Conservation (phyloP, 345 rosid species). For the Sisymbrium altissimum region DNA sequence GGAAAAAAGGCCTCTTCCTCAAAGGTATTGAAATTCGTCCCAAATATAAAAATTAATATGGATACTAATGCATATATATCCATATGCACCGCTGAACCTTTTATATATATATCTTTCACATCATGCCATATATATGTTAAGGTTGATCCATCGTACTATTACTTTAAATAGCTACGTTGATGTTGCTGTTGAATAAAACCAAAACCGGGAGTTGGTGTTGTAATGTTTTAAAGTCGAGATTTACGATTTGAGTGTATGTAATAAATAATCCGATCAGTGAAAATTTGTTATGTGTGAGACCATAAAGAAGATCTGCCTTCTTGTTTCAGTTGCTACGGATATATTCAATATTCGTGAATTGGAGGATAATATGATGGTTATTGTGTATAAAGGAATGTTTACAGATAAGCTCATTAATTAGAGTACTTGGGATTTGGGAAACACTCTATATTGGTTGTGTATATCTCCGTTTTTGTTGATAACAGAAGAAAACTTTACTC, state of each 20-base stretch:
- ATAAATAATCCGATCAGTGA: background rate
- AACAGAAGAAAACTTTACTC: too few species aligned
- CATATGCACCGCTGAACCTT: background rate
- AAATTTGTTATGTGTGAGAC: background rate
- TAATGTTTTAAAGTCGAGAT: background rate
- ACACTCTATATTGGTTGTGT: too few species aligned
- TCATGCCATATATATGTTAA: background rate
- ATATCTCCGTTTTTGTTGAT: too few species aligned
- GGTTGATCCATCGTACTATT: background rate
- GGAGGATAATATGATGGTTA: too few species aligned
- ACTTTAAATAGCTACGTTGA: background rate
- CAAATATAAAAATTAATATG: slow-evolving; percentile 15
- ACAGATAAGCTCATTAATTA: too few species aligned
- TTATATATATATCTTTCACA: background rate
- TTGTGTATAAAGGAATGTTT: too few species aligned
- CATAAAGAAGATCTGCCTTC: too few species aligned
- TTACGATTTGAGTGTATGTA: slow-evolving; percentile 2
- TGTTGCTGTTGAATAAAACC: slow-evolving; percentile 16
- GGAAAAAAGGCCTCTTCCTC: slow-evolving; percentile 64
- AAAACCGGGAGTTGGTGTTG: slow-evolving; percentile 6
- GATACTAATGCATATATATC: background rate
- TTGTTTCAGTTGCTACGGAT: too few species aligned
- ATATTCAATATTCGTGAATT: too few species aligned
- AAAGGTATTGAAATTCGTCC: slow-evolving; percentile 58
- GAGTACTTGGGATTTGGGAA: too few species aligned